Percentiles rank a stretch among this genome's conserved stretches.
Evolutionary conservation across 192 early-diverging fungal species (phyloP).

Genomic region (Haplosporangium gracile): DNA sequence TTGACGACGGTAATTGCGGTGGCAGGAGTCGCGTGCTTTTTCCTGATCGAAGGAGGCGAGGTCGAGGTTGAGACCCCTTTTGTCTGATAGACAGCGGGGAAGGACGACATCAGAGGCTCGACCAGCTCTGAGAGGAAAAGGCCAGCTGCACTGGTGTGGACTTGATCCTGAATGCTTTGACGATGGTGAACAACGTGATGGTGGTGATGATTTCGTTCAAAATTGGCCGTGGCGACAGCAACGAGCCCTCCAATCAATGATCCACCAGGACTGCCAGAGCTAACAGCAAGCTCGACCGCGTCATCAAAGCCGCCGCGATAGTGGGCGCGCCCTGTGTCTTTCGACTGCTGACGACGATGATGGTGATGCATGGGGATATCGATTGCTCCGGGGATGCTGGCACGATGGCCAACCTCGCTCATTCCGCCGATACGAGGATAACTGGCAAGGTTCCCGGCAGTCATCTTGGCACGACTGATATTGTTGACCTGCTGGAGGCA

Average conservation of each 20-base stretch:
- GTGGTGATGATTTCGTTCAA: neutral
- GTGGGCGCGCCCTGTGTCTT: neutral
- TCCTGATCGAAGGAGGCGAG: neutral
- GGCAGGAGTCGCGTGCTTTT: neutral
- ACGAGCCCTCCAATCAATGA: neutral
- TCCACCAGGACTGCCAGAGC: neutral
- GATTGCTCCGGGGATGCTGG: neutral
- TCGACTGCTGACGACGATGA: neutral
- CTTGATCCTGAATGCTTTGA: neutral
- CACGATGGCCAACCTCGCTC: neutral
- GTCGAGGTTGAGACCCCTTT: neutral
- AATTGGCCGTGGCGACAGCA: neutral
- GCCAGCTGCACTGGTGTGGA: neutral
- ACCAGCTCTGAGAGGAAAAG: neutral
- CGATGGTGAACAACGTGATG: neutral
- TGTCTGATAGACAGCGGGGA: neutral
- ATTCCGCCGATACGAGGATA: neutral
- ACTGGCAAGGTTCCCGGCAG: neutral
- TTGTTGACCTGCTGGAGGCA: neutral
- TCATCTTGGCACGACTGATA: neutral
- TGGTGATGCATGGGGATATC: neutral
- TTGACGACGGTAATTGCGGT: constrained; percentile 8
- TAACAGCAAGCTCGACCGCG: neutral
- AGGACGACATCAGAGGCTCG: neutral
- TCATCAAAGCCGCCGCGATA: neutral